Base-by-base conservation (phyloP, 164 flowering plant species). In the Saururus chinensis region DNA sequence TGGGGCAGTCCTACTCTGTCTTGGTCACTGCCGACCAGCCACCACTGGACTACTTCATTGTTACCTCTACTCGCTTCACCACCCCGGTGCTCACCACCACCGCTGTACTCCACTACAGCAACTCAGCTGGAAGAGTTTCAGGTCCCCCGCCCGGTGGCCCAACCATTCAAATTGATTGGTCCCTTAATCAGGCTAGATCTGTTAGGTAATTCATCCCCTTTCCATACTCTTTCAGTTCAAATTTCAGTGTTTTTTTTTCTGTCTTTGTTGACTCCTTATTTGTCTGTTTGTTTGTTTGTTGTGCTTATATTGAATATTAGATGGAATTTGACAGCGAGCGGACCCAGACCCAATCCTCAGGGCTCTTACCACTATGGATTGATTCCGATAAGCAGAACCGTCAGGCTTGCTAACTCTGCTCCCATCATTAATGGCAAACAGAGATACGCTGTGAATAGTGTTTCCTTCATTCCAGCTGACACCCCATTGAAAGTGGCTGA, bases 261-360 rank as follows among this genome's bases (percentile, higher is more conserved):
- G 10, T 23, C 11, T 19, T 10, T 53, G 12, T 19, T 20, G 22
- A 53, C 13, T 19, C 26, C n/a, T 55, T 52, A 2, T 23, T 51
- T 9, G n/a, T 14, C 19, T 30, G 35, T 53, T 21, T 53, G 49
- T 30, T 37, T 48, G 14, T 35, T 9, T 41, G 6, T 30, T 55
- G 11, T 37, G 54, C 53, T 8, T 9, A 30, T 73, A 13, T 37
- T 0, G 16, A 11, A 51, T 49, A 66, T 35, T 66, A 88, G 97
- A 66, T 74, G 77, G 73, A 88, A 91, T 74, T 74, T 88, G 48
- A 76, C 92, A 1, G 96, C 98, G 19, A 91, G 92, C 73, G 96
- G 96, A 12, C 96, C 98, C 10, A 83, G 98, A 61, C 98, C 98
- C 0, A 91, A 91, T 68, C 98, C 98, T 4, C 98, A 91, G 73